Base-by-base conservation (phyloP, 202 grass and related monocot species). In the Zizania palustris region DNA sequence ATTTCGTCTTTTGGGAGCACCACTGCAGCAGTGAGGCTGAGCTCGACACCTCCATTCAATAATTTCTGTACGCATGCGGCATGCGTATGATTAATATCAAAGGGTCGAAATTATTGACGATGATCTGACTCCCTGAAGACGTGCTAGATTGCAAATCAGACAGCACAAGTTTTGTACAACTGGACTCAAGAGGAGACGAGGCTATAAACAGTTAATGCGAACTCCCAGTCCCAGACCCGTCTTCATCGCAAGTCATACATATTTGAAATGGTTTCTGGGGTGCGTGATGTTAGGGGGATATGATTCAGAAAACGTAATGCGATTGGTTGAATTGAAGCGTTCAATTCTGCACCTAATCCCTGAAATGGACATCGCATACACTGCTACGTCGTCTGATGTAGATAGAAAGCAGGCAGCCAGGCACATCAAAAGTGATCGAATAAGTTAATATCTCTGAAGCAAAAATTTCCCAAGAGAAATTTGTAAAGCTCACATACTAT, bases 271-370 rank as follows among this genome's bases (percentile, higher is more conserved):
- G 11, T 39, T 55, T 60, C 67, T 48, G 36, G 36, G 28, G 5
- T n/a, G n/a, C n/a, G 5, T 45, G 41, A 40, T 56, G 71, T 71
- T 76, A 59, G n/a, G 71, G 48, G 60, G 48, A 60, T 77, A 72
- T 63, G 41, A 60, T 83, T 72, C 12, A 46, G 55, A 21, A 56
- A 21, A 71, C 63, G 48, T 69, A 80, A 76, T 65, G 33, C 36
- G 20, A 69, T 72, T 81, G 64, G 43, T 42, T 54, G 44, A 35
- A 11, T 18, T 20, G 56, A n/a, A 45, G 51, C 63, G 60, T 81
- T 73, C 86, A 73, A 85, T 77, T 67, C 76, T 57, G 16, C 59
- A 89, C 86, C 86, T 82, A 85, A 80, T 73, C 72, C 72, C 72
- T 63, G 86, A 85, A 60, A 54, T 67, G 82, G 86, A 89, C 82